Evolutionary conservation across 2,329 filamentous ascomycete species (phyloP), one percentile per base, ranked within the genome.

Genomic region (Fusarium sp.): DNA sequence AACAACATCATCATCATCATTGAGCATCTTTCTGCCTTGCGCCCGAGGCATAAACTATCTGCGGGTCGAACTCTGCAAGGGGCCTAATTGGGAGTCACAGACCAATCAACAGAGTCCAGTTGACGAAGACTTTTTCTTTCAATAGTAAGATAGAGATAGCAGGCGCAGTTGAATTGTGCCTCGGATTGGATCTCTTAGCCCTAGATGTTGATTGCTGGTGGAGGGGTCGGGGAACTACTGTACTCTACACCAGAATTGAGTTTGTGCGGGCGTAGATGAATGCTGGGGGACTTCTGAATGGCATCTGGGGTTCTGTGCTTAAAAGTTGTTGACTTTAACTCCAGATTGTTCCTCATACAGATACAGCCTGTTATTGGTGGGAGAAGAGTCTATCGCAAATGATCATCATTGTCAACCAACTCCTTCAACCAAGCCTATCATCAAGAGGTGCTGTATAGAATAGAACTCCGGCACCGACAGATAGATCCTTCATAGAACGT

Each of bases 11-110:
- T 23, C 23, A 23, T 23, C 23, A 23, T 46, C 49, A 30, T n/a
- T 8, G 33, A 31, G 7, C 16, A 8, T 8, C 8, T 36, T 13
- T 20, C 30, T 74, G 71, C 72, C 72, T 74, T 58, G 72, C 64
- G 46, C 40, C 34, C 55, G 18, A 74, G 70, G 70, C 71, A 74
- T 37, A 31, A 40, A 61, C 49, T 23, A 12, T 10, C n/a, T 46
- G 66, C 56, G 67, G 69, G 63, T 58, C 59, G 38, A 47, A 40
- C 65, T 61, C 71, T 67, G 60, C 61, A 69, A 73, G 62, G 57
- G 38, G 51, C 57, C 47, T 62, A 42, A 51, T 46, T 31, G 8
- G 36, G 28, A 55, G 23, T 30, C 26, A 36, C 36, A 31, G 57
- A 38, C 71, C 69, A 73, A 73, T 71, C 41, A 57, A 13, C 31